Evolutionary conservation across 129 eudicot species (phyloP), one percentile per base, ranked within the genome.

Genomic region (Rutidosis leptorrhynchoides): DNA sequence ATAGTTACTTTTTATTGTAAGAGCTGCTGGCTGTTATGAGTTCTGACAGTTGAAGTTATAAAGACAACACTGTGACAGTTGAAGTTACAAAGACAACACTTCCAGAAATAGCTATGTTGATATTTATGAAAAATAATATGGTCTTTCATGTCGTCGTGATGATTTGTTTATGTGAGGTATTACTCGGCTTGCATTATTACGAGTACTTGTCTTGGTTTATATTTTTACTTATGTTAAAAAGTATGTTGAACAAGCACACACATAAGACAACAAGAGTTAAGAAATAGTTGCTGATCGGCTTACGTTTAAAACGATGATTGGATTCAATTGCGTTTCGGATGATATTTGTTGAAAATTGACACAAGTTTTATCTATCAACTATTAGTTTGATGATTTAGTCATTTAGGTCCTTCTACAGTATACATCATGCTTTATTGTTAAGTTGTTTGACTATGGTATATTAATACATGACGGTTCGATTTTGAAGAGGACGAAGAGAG

Each of bases 401-500:
- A n/a, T 32, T 72, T 48, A 48, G 60, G 62, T 71, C 61, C 62
- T n/a, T 16, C 63, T 0, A 11, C 22, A 16, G 55, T 48, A 3
- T 4, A 19, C 64, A 42, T 72, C 46, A 40, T 73, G 35, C 7
- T 9, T 59, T 71, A 23, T 61, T 54, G 28, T 54, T 73, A 64
- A 23, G 56, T 54, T 25, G 5, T 27, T 63, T 12, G 49, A 55
- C 58, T 67, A 43, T 73, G 61, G 62, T 19, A 53, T 70, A 27
- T 64, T 45, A 43, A 49, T 74, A 64, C 40, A 64, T 87, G 84
- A 81, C 96, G 87, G 97, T 74, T 91, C 97, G 60, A 90, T 91
- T 78, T 75, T 67, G 97, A 91, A 75, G 97, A 84, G 72, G 95
- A 87, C 65, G 88, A 87, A 77, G 96, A 91, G 72, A 85, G 94